Percentiles rank a stretch among this genome's conserved stretches.
Conservation (phyloP, 2,329 filamentous ascomycete species). For the Fusarium odoratissimum region DNA sequence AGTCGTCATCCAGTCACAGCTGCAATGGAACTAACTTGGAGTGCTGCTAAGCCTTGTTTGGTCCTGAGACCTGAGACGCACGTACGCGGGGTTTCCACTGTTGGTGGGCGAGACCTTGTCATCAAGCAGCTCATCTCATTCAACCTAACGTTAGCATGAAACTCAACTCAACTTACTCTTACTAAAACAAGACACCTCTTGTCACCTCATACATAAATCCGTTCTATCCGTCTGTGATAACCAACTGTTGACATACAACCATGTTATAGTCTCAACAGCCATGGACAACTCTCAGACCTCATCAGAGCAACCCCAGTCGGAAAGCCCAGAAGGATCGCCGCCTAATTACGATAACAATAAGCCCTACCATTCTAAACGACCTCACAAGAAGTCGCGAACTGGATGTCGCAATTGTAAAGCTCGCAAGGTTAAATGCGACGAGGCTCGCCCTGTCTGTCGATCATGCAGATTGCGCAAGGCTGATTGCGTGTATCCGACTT, state of each 20-base stretch:
- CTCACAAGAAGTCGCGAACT: constrained; percentile 65
- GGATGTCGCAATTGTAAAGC: constrained; percentile 67
- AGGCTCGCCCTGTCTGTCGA: constrained; percentile 61
- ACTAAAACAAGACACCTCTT: neutral
- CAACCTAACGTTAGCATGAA: neutral
- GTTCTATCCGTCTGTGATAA: neutral
- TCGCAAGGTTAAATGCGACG: constrained; percentile 59
- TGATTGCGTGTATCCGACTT: constrained; percentile 59
- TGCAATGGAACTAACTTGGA: neutral
- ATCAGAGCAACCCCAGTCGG: constrained; percentile 11
- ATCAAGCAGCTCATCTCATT: neutral
- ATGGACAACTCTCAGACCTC: constrained; percentile 18
- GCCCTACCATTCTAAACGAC: constrained; percentile 59
- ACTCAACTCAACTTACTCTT: neutral
- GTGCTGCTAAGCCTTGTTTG: constrained; percentile 27
- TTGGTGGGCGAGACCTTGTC: constrained; percentile 11
- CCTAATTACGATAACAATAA: constrained; percentile 25
- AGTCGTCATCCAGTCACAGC: constrained; percentile 26
- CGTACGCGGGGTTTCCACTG: constrained; percentile 26
- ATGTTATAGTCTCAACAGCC: constrained; percentile 10
- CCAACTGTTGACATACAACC: neutral
- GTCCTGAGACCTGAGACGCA: constrained; percentile 3
- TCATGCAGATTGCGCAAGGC: constrained; percentile 61
- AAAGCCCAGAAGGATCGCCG: constrained; percentile 25
- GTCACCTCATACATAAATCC: neutral